phyloP scores from a whole-genome alignment of 441 rosid genomes.

The Rhodomyrtus psidioides region DNA sequence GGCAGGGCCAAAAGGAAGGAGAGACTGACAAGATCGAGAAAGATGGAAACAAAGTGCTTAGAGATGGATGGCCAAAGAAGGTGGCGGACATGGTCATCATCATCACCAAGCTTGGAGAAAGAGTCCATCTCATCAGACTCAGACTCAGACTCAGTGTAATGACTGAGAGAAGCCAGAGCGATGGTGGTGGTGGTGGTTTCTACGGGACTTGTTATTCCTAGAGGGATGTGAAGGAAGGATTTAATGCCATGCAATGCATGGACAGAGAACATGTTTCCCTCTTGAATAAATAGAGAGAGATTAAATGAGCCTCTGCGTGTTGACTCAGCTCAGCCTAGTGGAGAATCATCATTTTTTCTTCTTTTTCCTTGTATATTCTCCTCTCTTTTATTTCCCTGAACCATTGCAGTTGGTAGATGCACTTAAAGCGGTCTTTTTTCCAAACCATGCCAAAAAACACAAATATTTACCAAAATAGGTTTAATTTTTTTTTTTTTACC shows the following conservation, averaged over 20 bases:
- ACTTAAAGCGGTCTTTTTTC: too few species aligned
- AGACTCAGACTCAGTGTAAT: not conserved
- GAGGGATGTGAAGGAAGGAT: not conserved
- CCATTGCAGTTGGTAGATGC: not conserved
- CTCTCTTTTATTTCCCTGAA: constrained; percentile 6
- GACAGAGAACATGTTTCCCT: not conserved
- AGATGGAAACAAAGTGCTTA: not conserved
- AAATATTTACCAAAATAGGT: too few species aligned
- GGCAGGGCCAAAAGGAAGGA: not conserved
- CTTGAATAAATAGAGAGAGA: not conserved
- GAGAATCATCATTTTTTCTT: not conserved
- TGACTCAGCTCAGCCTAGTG: not conserved
- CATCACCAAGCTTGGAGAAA: not conserved
- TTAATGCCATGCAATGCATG: not conserved
- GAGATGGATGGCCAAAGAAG: not conserved
- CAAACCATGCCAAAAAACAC: too few species aligned
- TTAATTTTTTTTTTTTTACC: too few species aligned
- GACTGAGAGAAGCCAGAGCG: not conserved
- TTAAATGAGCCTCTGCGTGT: not conserved
- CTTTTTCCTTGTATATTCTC: not conserved
- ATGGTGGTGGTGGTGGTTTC: not conserved
- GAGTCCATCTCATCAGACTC: not conserved
- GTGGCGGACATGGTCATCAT: not conserved
- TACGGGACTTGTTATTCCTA: not conserved
- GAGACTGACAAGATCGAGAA: constrained; percentile 1